phyloP scores from a whole-genome alignment of 768 basidiomycete species.

The Mycena pura region DNA sequence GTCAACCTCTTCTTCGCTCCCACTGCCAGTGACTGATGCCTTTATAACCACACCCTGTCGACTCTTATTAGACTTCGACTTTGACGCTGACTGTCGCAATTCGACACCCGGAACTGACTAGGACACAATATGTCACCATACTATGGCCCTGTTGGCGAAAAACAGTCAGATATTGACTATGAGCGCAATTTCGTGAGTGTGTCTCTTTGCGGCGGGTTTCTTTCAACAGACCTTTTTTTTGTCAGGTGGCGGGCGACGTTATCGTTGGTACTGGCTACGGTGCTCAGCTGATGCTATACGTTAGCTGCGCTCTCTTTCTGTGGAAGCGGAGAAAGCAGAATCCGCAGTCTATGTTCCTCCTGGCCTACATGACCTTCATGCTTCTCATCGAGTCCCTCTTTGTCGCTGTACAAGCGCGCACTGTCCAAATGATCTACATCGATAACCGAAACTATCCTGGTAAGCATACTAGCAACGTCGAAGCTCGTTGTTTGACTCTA shows the following conservation, averaged over 20 bases:
- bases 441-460: slow-evolving; percentile 49
- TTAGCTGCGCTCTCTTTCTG: slow-evolving; percentile 43
- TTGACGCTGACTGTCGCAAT: too few species aligned
- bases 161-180: too few species aligned
- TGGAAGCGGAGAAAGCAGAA: slow-evolving; percentile 42
- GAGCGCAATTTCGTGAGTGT: slow-evolving; percentile 40
- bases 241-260: slow-evolving; percentile 49
- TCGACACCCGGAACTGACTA: too few species aligned
- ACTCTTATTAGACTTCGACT: too few species aligned
- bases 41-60: too few species aligned
- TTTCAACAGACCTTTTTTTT: background rate
- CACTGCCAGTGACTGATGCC: too few species aligned
- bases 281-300: slow-evolving; percentile 47
- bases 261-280: slow-evolving; percentile 50
- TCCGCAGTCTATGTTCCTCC: slow-evolving; percentile 38
- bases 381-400: slow-evolving; percentile 47
- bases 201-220: background rate
- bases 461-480: background rate
- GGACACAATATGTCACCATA: too few species aligned
- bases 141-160: too few species aligned
- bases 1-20: too few species aligned
- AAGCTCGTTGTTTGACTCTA: background rate
- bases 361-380: slow-evolving; percentile 47
- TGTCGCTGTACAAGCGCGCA: slow-evolving; percentile 46
- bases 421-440: slow-evolving; percentile 48